phyloP scores from a whole-genome alignment of 176 grass and related monocot genomes.

The Aegilops umbellulata region DNA sequence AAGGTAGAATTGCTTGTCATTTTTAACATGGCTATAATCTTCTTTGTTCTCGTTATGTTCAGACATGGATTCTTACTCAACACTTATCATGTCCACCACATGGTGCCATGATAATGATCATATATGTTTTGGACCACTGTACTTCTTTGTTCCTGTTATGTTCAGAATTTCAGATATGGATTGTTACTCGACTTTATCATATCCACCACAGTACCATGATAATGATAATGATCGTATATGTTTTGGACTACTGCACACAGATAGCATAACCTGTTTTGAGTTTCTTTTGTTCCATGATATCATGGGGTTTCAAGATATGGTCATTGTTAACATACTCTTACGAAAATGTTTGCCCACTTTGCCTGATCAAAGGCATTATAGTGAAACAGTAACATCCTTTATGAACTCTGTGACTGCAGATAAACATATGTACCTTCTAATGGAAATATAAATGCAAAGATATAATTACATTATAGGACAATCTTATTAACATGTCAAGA shows the following conservation, averaged over 20 bases:
- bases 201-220: neutral
- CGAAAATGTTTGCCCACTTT: too few species aligned
- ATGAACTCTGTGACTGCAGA: neutral
- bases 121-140: constrained; percentile 4
- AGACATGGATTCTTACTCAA: neutral
- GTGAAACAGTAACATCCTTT: constrained; percentile 2
- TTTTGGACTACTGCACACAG: neutral
- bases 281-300: neutral
- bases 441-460: too few species aligned
- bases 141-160: too few species aligned
- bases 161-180: neutral
- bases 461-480: neutral
- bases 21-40: neutral
- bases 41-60: constrained; percentile 13
- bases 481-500: neutral
- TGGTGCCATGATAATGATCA: neutral
- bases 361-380: neutral
- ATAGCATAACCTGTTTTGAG: neutral
- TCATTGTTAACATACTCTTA: neutral
- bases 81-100: neutral
- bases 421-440: too few species aligned
- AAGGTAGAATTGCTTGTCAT: constrained; percentile 56
- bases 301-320: constrained; percentile 12
- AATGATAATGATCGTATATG: neutral
- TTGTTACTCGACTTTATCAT: neutral